Percentiles rank a stretch among this genome's conserved stretches.
Conservation (phyloP, 106 monocot species). For the Acanthochlamys bracteata region DNA sequence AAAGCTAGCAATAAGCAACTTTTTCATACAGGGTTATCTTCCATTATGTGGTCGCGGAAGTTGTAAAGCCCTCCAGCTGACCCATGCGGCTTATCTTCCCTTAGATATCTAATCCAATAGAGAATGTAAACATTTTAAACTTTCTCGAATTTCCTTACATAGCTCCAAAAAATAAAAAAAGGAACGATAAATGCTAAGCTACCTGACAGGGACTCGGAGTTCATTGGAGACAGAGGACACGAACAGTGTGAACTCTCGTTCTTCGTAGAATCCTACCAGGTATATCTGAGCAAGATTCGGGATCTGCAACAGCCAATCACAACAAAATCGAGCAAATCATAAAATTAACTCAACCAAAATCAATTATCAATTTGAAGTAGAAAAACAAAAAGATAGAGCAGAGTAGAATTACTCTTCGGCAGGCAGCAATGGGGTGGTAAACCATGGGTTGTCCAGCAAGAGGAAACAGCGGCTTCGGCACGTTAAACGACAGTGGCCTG, state of each 20-base stretch:
- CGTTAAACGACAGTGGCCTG: constrained; percentile 6
- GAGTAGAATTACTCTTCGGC: constrained; percentile 1
- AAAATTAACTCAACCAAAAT: neutral
- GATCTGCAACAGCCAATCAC: neutral
- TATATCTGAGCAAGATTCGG: constrained; percentile 40
- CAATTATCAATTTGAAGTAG: neutral
- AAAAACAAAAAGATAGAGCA: neutral
- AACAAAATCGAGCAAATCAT: neutral
- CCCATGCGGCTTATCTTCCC: constrained; percentile 92
- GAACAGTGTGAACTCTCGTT: constrained; percentile 78
- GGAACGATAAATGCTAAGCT: constrained; percentile 23
- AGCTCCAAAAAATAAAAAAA: neutral
- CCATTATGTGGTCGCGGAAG: constrained; percentile 86
- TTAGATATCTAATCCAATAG: constrained; percentile 53
- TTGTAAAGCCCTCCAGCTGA: constrained; percentile 89
- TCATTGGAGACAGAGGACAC: constrained; percentile 91
- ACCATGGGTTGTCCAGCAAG: constrained; percentile 11
- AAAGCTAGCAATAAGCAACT: neutral
- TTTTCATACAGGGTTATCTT: constrained; percentile 63
- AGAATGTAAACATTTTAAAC: neutral
- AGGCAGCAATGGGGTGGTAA: constrained; percentile 7
- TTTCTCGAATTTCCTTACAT: neutral
- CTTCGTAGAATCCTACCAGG: constrained; percentile 95
- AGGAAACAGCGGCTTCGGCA: constrained; percentile 13
- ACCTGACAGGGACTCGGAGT: constrained; percentile 69